Evolutionary conservation across 2,329 filamentous ascomycete genomes (phyloP).

Genomic region (Basipetospora chlamydospora): DNA sequence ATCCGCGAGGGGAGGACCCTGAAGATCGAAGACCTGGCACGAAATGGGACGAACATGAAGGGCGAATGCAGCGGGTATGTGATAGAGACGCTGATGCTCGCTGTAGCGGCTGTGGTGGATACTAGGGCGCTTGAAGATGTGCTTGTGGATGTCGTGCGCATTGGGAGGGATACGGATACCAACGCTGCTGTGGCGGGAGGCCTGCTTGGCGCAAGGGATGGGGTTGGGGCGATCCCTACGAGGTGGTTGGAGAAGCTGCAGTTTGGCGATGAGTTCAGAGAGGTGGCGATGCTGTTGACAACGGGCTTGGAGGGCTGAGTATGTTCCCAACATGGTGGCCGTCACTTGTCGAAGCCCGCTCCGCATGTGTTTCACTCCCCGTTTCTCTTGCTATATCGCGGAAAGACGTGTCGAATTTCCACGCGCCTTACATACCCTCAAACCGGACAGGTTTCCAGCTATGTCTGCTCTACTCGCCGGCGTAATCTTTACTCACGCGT

Average conservation of each 20-base stretch:
- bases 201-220: slow-evolving; percentile 28
- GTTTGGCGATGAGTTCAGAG: slow-evolving; percentile 22
- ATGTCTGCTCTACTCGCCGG: no score
- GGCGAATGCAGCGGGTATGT: slow-evolving; percentile 21
- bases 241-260: slow-evolving; percentile 24
- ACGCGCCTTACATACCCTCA: no score
- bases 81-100: slow-evolving; percentile 25
- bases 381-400: no score
- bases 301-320: neutral
- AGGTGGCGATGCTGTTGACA: slow-evolving; percentile 7
- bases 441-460: no score
- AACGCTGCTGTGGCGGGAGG: slow-evolving; percentile 31
- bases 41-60: slow-evolving; percentile 14
- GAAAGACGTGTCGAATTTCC: no score
- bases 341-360: no score
- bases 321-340: no score
- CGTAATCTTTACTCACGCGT: no score
- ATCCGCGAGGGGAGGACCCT: neutral
- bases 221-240: slow-evolving; percentile 23
- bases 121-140: slow-evolving; percentile 24
- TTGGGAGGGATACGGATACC: slow-evolving; percentile 31
- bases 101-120: slow-evolving; percentile 27
- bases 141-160: slow-evolving; percentile 27
- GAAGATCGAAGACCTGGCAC: slow-evolving; percentile 15
- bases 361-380: no score